Conservation (phyloP, 164 flowering plant species). For the Dillenia suffruticosa region DNA sequence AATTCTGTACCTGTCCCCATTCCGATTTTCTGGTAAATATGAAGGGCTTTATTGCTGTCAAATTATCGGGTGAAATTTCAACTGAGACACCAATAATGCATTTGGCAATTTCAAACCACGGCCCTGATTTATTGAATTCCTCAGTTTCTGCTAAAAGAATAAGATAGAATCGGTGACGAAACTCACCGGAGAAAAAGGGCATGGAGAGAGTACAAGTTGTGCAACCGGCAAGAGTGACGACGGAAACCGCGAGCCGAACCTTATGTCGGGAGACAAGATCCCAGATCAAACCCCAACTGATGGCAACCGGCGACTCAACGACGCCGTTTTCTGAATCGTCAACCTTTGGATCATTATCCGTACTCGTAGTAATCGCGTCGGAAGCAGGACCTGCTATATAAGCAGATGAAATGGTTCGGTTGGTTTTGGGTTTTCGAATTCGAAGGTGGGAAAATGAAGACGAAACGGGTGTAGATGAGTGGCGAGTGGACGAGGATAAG, state of each 20-base stretch:
- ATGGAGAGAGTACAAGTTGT: conserved; percentile 78
- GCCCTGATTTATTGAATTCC: no score
- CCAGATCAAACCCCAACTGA: conserved; percentile 65
- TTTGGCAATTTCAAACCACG: no score
- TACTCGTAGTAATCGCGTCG: conserved; percentile 39
- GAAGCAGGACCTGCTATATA: conserved; percentile 74
- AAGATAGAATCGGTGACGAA: not conserved
- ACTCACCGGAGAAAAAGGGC: conserved; percentile 76
- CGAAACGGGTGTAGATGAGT: no score
- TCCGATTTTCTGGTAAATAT: no score
- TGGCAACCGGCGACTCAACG: conserved; percentile 17
- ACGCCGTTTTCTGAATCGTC: conserved; percentile 21
- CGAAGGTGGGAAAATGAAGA: no score
- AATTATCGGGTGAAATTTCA: no score
- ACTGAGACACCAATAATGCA: no score
- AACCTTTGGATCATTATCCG: conserved; percentile 33
- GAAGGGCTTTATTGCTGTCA: no score
- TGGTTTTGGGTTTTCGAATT: no score
- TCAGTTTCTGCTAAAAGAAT: not conserved
- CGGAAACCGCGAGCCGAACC: conserved; percentile 45
- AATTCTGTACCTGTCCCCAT: no score
- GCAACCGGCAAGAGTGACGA: conserved; percentile 54
- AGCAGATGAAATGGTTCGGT: conserved; percentile 20
- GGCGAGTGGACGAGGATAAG: no score
- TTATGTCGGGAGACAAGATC: conserved; percentile 53